These are phyloP conservation scores for Talinum fruticosum DNA, from an alignment of 148 eudicot genomes.

Conservation along the genomic window DNA sequence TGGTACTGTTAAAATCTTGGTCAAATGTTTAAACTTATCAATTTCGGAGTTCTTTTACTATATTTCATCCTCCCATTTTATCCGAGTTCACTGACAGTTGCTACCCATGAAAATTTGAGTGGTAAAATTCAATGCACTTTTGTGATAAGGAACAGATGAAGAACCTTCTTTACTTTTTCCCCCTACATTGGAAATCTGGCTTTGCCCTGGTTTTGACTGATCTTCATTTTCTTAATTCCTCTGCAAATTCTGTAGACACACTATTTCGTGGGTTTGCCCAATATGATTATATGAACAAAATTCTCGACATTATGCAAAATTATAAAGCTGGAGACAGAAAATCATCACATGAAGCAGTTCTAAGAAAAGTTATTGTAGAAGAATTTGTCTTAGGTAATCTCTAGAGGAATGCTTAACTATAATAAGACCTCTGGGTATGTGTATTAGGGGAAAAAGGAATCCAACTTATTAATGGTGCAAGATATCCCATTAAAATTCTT, in stretches of 20 bases:
- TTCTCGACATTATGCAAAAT: too few species aligned
- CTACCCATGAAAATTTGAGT: neutral
- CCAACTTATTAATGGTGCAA: too few species aligned
- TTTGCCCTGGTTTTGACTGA: neutral
- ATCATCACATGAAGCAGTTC: neutral
- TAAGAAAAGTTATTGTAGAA: neutral
- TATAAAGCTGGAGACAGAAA: neutral
- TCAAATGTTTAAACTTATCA: too few species aligned
- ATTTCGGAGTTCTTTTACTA: neutral
- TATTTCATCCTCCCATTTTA: neutral
- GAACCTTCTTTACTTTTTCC: neutral
- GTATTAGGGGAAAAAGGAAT: too few species aligned
- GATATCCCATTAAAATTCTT: too few species aligned
- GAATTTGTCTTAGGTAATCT: neutral
- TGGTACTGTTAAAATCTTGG: neutral
- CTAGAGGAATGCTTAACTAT: neutral
- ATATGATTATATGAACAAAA: neutral
- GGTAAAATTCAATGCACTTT: neutral
- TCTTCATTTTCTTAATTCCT: neutral
- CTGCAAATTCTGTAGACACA: neutral
- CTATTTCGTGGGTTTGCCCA: neutral
- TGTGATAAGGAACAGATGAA: neutral
- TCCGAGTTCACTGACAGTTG: neutral
- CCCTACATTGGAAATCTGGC: neutral
- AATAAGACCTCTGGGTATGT: neutral